phyloP scores from a whole-genome alignment of 1,139 yeast species.

The Kluyveromyces sp. region DNA sequence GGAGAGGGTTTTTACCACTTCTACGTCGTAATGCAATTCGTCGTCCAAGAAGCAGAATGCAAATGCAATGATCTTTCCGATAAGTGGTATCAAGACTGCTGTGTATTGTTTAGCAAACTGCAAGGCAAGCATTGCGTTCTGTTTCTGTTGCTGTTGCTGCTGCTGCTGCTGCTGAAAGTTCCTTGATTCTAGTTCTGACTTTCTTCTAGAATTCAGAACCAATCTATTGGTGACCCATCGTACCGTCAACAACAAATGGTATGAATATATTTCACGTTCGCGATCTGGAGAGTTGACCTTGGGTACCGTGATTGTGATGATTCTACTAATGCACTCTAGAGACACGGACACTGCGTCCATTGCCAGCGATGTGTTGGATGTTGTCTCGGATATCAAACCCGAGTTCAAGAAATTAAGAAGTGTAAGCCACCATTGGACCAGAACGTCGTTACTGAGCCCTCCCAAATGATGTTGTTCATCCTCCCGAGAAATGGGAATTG shows the following conservation, averaged over 20 bases:
- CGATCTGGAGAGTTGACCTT: constrained; percentile 11
- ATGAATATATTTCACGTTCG: constrained; percentile 21
- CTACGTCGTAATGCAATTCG: constrained; percentile 21
- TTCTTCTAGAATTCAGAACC: constrained; percentile 18
- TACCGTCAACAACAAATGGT: constrained; percentile 22
- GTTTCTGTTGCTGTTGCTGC: not conserved
- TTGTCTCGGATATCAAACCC: constrained; percentile 9
- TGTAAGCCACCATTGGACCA: constrained; percentile 30
- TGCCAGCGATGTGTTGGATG: constrained; percentile 5
- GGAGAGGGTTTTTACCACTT: constrained; percentile 14
- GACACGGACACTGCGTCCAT: constrained; percentile 20
- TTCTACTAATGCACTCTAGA: constrained; percentile 25
- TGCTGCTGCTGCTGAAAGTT: not conserved
- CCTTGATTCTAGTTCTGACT: constrained; percentile 1
- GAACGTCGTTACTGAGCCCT: constrained; percentile 13
- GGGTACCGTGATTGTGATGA: constrained; percentile 14
- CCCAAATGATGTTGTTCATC: not conserved
- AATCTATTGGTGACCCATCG: constrained; percentile 24
- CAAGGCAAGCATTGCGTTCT: not conserved
- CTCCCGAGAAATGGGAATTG: not conserved
- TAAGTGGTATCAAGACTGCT: constrained; percentile 20
- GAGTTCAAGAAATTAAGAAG: constrained; percentile 21
- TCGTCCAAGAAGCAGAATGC: constrained; percentile 26
- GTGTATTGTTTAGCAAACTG: constrained; percentile 17
- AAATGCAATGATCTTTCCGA: constrained; percentile 28